A percentile compares a stretch with the other conserved stretches of the same genome.
These are phyloP conservation scores for Terana coerulea DNA, from an alignment of 768 basidiomycete genomes.

Conservation along the genomic window DNA sequence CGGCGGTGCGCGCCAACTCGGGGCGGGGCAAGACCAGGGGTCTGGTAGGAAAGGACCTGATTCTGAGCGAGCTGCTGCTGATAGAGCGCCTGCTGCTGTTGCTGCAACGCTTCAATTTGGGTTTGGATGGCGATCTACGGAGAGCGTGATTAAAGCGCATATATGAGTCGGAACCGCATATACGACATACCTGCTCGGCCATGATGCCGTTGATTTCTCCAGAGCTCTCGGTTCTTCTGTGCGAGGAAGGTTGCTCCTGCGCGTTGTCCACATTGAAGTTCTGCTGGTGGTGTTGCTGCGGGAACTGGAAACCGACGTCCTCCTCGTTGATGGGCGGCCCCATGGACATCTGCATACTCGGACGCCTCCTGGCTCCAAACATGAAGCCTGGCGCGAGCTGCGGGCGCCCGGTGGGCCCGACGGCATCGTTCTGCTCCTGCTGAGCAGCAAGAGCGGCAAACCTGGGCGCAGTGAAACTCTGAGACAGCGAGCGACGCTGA, in stretches of 20 bases:
- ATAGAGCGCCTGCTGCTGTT: slow-evolving; percentile 87
- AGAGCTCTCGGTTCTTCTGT: slow-evolving; percentile 55
- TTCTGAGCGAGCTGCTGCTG: slow-evolving; percentile 89
- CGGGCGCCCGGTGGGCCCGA: slow-evolving; percentile 77
- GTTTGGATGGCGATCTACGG: slow-evolving; percentile 79
- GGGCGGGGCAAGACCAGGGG: slow-evolving; percentile 65
- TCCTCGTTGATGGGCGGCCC: slow-evolving; percentile 79
- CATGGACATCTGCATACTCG: slow-evolving; percentile 48
- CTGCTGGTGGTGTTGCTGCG: slow-evolving; percentile 53
- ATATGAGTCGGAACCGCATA: not conserved
- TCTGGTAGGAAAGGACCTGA: slow-evolving; percentile 77
- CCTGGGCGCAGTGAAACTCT: slow-evolving; percentile 85
- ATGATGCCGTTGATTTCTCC: slow-evolving; percentile 86
- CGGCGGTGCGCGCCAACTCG: slow-evolving; percentile 65
- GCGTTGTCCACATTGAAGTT: slow-evolving; percentile 29
- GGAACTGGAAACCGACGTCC: slow-evolving; percentile 79
- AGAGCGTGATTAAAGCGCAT: not conserved
- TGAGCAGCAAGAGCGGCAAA: slow-evolving; percentile 79
- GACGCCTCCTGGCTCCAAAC: slow-evolving; percentile 66
- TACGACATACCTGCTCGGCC: slow-evolving; percentile 80
- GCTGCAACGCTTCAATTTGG: slow-evolving; percentile 87
- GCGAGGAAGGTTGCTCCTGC: slow-evolving; percentile 25
- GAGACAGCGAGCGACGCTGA: slow-evolving; percentile 72
- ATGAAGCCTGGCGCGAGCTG: slow-evolving; percentile 90
- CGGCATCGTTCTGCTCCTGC: slow-evolving; percentile 50